phyloP scores from a whole-genome alignment of 148 eudicot species.

The Simmondsia chinensis region DNA sequence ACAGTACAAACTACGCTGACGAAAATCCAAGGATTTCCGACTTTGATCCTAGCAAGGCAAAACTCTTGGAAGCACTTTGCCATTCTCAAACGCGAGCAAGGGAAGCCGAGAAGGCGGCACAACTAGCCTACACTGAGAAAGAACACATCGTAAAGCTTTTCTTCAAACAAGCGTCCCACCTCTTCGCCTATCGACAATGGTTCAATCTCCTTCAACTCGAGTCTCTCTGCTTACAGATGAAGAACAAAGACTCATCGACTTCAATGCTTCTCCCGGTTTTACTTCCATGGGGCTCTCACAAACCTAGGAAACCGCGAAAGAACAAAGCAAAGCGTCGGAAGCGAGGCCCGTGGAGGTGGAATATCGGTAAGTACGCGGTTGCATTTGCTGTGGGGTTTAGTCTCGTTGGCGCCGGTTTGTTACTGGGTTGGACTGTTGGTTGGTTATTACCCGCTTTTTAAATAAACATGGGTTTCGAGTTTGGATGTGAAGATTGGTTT shows the following conservation, averaged over 20 bases:
- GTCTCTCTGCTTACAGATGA: conserved; percentile 39
- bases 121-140: conserved; percentile 69
- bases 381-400: conserved; percentile 76
- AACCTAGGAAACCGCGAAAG: conserved; percentile 24
- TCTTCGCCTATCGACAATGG: conserved; percentile 90
- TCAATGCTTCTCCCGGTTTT: conserved; percentile 22
- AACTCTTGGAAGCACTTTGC: conserved; percentile 77
- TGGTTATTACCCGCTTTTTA: conserved; percentile 61
- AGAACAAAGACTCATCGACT: conserved; percentile 22
- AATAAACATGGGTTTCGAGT: not conserved
- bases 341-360: conserved; percentile 18
- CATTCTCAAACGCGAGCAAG: conserved; percentile 98
- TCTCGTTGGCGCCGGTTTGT: conserved; percentile 83
- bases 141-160: conserved; percentile 72
- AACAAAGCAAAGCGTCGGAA: conserved; percentile 33
- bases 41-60: conserved; percentile 40
- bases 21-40: conserved; percentile 9
- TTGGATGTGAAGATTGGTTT: not conserved
- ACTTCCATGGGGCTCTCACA: conserved; percentile 36
- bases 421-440: conserved; percentile 86
- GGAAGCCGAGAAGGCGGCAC: conserved; percentile 77
- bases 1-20: conserved; percentile 15
- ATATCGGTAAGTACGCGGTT: conserved; percentile 48
- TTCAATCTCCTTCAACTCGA: conserved; percentile 75
- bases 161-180: conserved; percentile 75